Conservation (phyloP, 805 yeast species). For the Candida dajiaensis region DNA sequence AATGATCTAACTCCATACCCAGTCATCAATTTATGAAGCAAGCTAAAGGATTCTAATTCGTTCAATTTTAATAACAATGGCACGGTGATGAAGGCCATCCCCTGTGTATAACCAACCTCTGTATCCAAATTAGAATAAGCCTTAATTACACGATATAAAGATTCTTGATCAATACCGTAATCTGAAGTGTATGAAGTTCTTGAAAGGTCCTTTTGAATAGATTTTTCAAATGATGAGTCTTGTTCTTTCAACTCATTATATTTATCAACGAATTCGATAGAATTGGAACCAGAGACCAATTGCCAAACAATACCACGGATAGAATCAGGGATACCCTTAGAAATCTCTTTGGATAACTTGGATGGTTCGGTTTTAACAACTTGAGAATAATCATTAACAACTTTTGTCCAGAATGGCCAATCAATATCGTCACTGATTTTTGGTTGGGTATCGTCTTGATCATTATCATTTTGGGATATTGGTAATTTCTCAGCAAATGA, state of each 20-base stretch:
- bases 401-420: constrained; percentile 86
- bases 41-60: constrained; percentile 80
- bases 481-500: constrained; percentile 20
- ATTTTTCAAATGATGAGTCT: constrained; percentile 61
- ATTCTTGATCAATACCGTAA: constrained; percentile 47
- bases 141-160: constrained; percentile 69
- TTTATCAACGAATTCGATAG: constrained; percentile 33
- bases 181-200: constrained; percentile 76
- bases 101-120: constrained; percentile 97
- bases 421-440: constrained; percentile 37
- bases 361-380: constrained; percentile 60
- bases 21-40: constrained; percentile 78
- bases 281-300: constrained; percentile 71
- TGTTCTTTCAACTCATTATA: constrained; percentile 40
- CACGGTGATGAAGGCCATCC: constrained; percentile 90
- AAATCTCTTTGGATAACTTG: constrained; percentile 53
- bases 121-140: constrained; percentile 82
- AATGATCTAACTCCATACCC: constrained; percentile 74
- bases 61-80: constrained; percentile 78
- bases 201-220: constrained; percentile 74
- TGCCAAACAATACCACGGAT: constrained; percentile 93
- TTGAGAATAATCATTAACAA: constrained; percentile 68
- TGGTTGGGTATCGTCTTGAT: constrained; percentile 3
- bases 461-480: constrained; percentile 10
- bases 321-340: constrained; percentile 77